Percentiles rank a stretch among this genome's conserved stretches.
These are phyloP conservation scores for Mimosa bimucronata DNA, from an alignment of 306 rosid species.

Conservation along the genomic window DNA sequence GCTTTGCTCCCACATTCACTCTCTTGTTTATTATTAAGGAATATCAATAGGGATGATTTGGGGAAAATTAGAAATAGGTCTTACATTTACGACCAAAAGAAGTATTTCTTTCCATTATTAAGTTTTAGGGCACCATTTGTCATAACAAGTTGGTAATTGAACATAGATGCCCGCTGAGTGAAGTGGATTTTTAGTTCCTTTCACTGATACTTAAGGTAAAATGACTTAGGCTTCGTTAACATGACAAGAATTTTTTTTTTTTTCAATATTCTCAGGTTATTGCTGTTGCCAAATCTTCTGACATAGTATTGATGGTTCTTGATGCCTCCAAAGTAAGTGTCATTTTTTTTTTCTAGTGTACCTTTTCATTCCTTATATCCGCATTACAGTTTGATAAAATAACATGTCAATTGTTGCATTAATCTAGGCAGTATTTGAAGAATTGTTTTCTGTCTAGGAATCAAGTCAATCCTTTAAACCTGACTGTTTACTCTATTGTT, in stretches of 20 bases:
- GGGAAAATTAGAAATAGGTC: too few species aligned
- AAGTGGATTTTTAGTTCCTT: conserved; percentile 21
- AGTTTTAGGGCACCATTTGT: conserved; percentile 1
- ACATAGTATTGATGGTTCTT: conserved; percentile 94
- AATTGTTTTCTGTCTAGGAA: background rate
- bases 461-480: background rate
- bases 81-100: too few species aligned
- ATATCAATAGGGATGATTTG: too few species aligned
- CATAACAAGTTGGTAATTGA: conserved; percentile 1
- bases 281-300: conserved; percentile 99
- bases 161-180: background rate
- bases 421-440: background rate
- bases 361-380: conserved; percentile 4
- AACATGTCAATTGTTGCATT: background rate
- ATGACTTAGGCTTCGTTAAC: conserved; percentile 34
- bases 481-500: background rate
- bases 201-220: conserved; percentile 21
- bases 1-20: too few species aligned
- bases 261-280: conserved; percentile 68
- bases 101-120: conserved; percentile 5
- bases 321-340: conserved; percentile 97
- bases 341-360: background rate
- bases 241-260: conserved; percentile 26
- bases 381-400: background rate
- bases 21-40: too few species aligned